Conservation (phyloP, 768 basidiomycete genomes). For the Lactarius vividus region DNA sequence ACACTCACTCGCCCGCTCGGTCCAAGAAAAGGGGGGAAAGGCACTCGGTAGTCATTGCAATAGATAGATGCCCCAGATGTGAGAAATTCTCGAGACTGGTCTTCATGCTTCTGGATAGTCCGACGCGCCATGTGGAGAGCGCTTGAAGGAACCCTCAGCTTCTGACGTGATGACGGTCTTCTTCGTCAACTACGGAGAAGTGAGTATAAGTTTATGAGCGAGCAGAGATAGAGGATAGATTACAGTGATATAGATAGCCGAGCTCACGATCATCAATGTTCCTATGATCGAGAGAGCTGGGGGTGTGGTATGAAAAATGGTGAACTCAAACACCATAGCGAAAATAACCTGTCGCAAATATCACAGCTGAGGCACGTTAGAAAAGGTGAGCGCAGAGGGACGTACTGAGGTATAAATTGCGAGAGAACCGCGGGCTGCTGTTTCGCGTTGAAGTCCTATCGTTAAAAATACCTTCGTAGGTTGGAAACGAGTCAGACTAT, state of each 20-base stretch:
- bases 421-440: slow-evolving; percentile 60
- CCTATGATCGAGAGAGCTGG: slow-evolving; percentile 60
- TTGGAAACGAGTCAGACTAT: not conserved
- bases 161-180: slow-evolving; percentile 13
- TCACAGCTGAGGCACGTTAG: not conserved
- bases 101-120: not conserved
- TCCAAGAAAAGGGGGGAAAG: too few relatives aligned
- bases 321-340: slow-evolving; percentile 58
- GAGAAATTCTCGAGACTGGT: not conserved
- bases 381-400: slow-evolving; percentile 16
- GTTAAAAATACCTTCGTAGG: slow-evolving; percentile 50
- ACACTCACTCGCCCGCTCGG: not conserved
- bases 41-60: not conserved
- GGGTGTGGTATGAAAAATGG: slow-evolving; percentile 62
- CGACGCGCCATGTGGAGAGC: not conserved
- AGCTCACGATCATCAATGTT: slow-evolving; percentile 57
- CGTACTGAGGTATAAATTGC: slow-evolving; percentile 55
- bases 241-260: slow-evolving; percentile 67
- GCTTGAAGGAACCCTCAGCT: slow-evolving; percentile 5
- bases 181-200: slow-evolving; percentile 5
- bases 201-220: not conserved
- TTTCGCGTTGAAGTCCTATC: slow-evolving; percentile 61
- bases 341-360: slow-evolving; percentile 57
- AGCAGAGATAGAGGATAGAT: slow-evolving; percentile 29
- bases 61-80: not conserved